Conservation (phyloP, 2,329 filamentous ascomycete genomes). For the Xylariaceae sp. region DNA sequence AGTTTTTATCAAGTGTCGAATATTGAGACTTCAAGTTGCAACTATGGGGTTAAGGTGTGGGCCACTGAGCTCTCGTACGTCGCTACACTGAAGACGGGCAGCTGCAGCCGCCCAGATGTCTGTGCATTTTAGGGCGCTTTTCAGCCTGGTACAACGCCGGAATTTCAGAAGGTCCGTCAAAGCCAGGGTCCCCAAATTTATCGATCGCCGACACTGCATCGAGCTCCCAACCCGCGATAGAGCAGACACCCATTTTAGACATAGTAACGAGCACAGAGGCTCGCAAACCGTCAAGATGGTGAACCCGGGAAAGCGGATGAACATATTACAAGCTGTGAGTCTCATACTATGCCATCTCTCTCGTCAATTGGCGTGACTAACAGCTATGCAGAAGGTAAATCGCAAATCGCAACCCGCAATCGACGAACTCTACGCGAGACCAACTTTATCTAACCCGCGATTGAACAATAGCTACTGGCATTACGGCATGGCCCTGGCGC, state of each 20-base stretch:
- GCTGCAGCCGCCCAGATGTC: too few species aligned
- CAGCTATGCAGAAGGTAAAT: conserved; percentile 26
- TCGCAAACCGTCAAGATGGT: conserved; percentile 28
- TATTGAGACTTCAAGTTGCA: too few species aligned
- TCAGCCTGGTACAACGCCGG: too few species aligned
- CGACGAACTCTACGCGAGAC: not conserved
- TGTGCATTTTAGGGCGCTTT: too few species aligned
- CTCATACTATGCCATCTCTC: not conserved
- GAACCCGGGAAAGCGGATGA: conserved; percentile 31
- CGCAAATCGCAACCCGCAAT: not conserved
- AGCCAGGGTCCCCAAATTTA: conserved; percentile 13
- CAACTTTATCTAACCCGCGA: conserved; percentile 3
- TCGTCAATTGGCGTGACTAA: conserved; percentile 21
- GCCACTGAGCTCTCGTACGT: too few species aligned
- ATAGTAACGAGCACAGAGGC: conserved; percentile 17
- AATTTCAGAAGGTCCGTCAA: too few species aligned
- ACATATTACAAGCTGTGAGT: conserved; percentile 28
- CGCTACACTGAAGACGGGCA: too few species aligned
- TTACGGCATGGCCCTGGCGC: conserved; percentile 80
- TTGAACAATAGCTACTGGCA: conserved; percentile 20
- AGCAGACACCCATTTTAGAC: conserved; percentile 3
- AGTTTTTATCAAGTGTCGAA: too few species aligned
- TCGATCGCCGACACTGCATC: not conserved
- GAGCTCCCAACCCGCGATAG: conserved; percentile 1
- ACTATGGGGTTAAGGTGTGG: too few species aligned